Conservation (phyloP, 345 rosid genomes). For the Barbarea vulgaris region DNA sequence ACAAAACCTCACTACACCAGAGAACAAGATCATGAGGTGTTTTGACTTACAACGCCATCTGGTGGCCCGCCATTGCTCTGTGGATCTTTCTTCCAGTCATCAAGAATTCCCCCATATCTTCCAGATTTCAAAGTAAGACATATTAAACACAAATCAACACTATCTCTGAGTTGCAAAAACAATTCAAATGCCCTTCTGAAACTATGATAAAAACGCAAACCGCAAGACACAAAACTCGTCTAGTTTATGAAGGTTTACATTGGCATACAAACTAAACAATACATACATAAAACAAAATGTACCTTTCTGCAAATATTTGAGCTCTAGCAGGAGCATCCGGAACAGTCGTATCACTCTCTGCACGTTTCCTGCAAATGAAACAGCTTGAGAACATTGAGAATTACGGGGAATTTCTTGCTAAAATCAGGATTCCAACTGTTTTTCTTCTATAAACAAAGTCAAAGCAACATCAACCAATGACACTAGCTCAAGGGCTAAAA, state of each 20-base stretch:
- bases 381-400: slow-evolving; percentile 15
- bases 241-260: slow-evolving; percentile 6
- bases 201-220: neutral
- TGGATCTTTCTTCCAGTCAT: slow-evolving; percentile 89
- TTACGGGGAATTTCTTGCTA: neutral
- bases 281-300: neutral
- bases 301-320: slow-evolving; percentile 78
- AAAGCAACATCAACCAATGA: slow-evolving; percentile 15
- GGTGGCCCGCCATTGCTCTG: slow-evolving; percentile 95
- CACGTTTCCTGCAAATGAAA: slow-evolving; percentile 67
- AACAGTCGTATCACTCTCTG: slow-evolving; percentile 74
- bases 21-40: neutral
- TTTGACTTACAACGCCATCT: slow-evolving; percentile 71
- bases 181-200: neutral
- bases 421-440: neutral
- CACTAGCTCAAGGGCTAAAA: neutral
- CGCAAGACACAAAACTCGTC: neutral
- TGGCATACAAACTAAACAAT: slow-evolving; percentile 3
- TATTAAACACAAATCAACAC: neutral
- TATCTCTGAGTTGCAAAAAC: neutral
- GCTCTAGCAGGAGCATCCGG: slow-evolving; percentile 77
- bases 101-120: slow-evolving; percentile 78
- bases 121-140: slow-evolving; percentile 24
- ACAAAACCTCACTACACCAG: slow-evolving; percentile 18
- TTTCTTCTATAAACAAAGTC: slow-evolving; percentile 11